Conservation (phyloP, 2,329 filamentous ascomycete genomes). For the Lecanicillium sp. region DNA sequence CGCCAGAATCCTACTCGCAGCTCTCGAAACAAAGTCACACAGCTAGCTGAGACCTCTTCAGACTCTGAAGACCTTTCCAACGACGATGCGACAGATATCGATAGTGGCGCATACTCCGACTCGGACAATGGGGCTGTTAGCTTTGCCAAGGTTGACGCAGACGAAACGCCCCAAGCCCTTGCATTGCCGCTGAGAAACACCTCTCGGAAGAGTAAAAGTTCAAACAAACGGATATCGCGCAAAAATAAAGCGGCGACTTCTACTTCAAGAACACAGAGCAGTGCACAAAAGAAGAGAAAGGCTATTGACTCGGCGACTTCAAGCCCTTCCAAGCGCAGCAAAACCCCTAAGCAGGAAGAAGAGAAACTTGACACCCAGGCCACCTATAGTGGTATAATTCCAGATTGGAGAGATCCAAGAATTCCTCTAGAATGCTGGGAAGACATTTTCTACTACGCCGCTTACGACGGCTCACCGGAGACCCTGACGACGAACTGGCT, state of each 20-base stretch:
- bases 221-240: not conserved
- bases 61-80: slow-evolving; percentile 1
- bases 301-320: not conserved
- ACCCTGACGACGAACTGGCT: slow-evolving; percentile 53
- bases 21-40: slow-evolving; percentile 2
- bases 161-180: not conserved
- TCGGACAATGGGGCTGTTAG: not conserved
- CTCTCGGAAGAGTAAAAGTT: not conserved
- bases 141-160: not conserved
- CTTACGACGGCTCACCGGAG: slow-evolving; percentile 34
- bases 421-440: slow-evolving; percentile 62
- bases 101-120: slow-evolving; percentile 1
- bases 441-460: slow-evolving; percentile 61
- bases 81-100: not conserved
- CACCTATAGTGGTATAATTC: slow-evolving; percentile 24
- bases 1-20: slow-evolving; percentile 5
- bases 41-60: slow-evolving; percentile 4
- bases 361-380: slow-evolving; percentile 1
- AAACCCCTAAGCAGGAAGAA: not conserved
- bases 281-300: slow-evolving; percentile 1
- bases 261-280: not conserved
- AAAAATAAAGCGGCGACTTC: not conserved
- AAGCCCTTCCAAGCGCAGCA: not conserved
- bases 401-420: slow-evolving; percentile 44
- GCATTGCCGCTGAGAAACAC: not conserved